Base-by-base conservation (phyloP, 345 rosid genomes). In the Eucalyptus cloeziana region DNA sequence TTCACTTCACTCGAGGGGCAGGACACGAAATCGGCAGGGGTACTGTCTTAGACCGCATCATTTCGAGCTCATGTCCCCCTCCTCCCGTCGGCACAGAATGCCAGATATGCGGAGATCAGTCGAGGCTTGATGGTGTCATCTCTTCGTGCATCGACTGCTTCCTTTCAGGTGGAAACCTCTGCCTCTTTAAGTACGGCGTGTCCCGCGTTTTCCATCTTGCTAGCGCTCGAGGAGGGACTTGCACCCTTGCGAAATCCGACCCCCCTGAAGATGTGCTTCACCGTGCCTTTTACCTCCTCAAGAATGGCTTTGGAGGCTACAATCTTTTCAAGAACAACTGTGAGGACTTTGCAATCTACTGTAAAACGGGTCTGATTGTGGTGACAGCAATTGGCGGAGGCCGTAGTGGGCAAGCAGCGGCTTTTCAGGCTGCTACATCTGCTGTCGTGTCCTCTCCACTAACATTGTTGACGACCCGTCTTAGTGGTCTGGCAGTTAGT, bases 201-300 rank as follows among this genome's bases (percentile, higher is more conserved):
- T 92, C 96, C 6, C 85, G 27, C 2, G 94, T 87, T 49, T 4
- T 92, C 49, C 93, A 94, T 86, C 87, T 96, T 47, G 93, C 93
- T 40, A 95, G 95, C 90, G 92, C 91, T 89, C 89, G 98, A 88
- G 99, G 99, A 10, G 99, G 98, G 37, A 97, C 97, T 27, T 94
- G 96, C 91, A 97, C 97, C 13, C 93, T 92, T 44, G 96, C 98
- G 31, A 1, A 90, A 40, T 93, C 97, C 13, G 99, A 97, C 92
- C 88, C 96, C 43, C 88, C 92, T 2, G 93, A 93, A 62, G 92
- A 95, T 58, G 96, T 94, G 71, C 88, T 95, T 86, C 92, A 93
- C 30, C 95, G 97, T 30, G 96, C 95, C 21, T 89, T 49, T 19
- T 95, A 87, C 90, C 96, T 96, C 21, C 92, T 91, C 4, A 91